Evolutionary conservation across 2,329 filamentous ascomycete genomes (phyloP).

Genomic region (Pseudogymnoascus pannorum): DNA sequence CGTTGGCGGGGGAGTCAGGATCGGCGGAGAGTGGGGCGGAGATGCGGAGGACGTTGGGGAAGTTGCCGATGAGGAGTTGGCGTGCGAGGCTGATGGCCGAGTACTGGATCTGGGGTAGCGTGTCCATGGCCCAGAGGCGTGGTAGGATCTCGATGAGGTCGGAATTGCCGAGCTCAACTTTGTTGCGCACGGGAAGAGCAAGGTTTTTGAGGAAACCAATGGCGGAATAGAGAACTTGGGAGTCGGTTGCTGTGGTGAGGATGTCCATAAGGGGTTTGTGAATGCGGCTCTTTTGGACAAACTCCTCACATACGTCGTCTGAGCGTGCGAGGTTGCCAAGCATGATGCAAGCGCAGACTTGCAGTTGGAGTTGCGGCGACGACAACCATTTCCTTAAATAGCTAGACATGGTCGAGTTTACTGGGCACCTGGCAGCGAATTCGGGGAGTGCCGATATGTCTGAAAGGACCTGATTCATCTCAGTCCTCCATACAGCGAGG

Average conservation of each 20-base stretch:
- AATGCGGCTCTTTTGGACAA: slow-evolving; percentile 41
- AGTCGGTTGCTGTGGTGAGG: slow-evolving; percentile 36
- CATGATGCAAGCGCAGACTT: slow-evolving; percentile 51
- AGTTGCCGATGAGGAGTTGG: slow-evolving; percentile 46
- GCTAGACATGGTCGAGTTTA: slow-evolving; percentile 36
- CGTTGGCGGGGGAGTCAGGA: slow-evolving; percentile 28
- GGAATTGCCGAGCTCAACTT: slow-evolving; percentile 39
- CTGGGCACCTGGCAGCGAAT: slow-evolving; percentile 37
- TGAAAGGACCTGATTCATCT: slow-evolving; percentile 44
- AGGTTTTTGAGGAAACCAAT: slow-evolving; percentile 60
- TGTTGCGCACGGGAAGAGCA: slow-evolving; percentile 50
- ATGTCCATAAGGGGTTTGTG: slow-evolving; percentile 39
- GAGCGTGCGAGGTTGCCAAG: slow-evolving; percentile 56
- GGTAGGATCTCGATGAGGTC: slow-evolving; percentile 45
- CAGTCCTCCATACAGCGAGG: slow-evolving; percentile 41
- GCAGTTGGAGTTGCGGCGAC: slow-evolving; percentile 36
- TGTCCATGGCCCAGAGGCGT: slow-evolving; percentile 46
- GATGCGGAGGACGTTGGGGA: slow-evolving; percentile 44
- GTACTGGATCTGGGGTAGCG: slow-evolving; percentile 52
- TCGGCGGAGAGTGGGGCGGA: slow-evolving; percentile 36
- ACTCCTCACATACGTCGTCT: slow-evolving; percentile 43
- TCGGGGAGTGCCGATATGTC: slow-evolving; percentile 44
- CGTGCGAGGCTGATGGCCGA: slow-evolving; percentile 51
- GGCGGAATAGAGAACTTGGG: slow-evolving; percentile 49
- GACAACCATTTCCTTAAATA: slow-evolving; percentile 43